Evolutionary conservation across 2,329 filamentous ascomycete species (phyloP).

Genomic region (Stromatinia cepivora): DNA sequence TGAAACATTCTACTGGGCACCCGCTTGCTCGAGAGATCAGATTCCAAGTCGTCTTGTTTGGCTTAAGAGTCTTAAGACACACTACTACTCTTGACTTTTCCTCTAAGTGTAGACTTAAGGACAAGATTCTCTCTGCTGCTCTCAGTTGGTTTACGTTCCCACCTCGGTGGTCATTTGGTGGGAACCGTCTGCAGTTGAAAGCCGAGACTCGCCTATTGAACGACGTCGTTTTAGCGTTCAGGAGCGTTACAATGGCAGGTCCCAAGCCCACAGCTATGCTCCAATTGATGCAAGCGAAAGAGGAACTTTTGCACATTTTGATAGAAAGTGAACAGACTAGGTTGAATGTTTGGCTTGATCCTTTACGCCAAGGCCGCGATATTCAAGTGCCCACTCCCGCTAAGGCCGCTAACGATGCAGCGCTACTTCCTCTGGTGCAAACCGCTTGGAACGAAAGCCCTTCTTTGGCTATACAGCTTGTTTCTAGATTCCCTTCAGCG

Average conservation of each 20-base stretch:
- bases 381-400: conserved; percentile 36
- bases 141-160: conserved; percentile 84
- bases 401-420: conserved; percentile 47
- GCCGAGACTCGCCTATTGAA: conserved; percentile 81
- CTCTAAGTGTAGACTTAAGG: conserved; percentile 80
- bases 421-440: conserved; percentile 59
- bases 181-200: conserved; percentile 89
- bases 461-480: conserved; percentile 82
- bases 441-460: conserved; percentile 88
- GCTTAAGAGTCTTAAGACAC: conserved; percentile 72
- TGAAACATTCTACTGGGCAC: conserved; percentile 71
- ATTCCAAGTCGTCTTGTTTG: conserved; percentile 83
- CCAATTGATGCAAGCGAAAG: conserved; percentile 72
- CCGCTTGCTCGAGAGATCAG: conserved; percentile 90
- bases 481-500: conserved; percentile 73
- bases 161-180: conserved; percentile 92
- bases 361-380: conserved; percentile 65
- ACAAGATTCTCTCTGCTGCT: conserved; percentile 81
- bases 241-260: conserved; percentile 62
- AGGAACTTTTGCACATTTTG: conserved; percentile 77
- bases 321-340: conserved; percentile 83
- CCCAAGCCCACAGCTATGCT: conserved; percentile 44
- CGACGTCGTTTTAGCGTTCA: conserved; percentile 70
- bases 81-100: conserved; percentile 64
- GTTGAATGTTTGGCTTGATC: conserved; percentile 86